A percentile compares a stretch with the other conserved stretches of the same genome.
phyloP scores from a whole-genome alignment of 192 early-diverging fungal species.

The Lunasporangiospora selenospora region DNA sequence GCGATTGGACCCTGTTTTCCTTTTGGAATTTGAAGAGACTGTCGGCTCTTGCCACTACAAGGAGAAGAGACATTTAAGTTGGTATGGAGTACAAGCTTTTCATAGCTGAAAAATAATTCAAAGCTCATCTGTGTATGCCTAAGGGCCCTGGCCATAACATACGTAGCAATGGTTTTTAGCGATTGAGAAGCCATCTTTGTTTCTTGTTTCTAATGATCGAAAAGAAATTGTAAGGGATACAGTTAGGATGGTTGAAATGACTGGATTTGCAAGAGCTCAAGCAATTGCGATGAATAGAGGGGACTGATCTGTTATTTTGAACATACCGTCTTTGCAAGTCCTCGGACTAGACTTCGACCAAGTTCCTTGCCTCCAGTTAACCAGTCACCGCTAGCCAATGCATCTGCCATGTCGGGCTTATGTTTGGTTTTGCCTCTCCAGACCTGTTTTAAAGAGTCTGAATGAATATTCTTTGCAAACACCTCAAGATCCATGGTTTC shows the following conservation, averaged over 20 bases:
- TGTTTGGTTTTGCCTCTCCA: conserved; percentile 56
- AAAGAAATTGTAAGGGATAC: background rate
- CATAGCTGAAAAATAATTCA: background rate
- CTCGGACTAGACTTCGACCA: conserved; percentile 51
- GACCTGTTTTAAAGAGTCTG: conserved; percentile 51
- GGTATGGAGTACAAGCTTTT: no score
- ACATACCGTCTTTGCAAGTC: conserved; percentile 32
- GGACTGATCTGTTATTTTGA: no score
- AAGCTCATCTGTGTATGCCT: no score
- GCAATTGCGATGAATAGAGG: no score
- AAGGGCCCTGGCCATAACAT: background rate
- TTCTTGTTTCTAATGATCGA: conserved; percentile 20
- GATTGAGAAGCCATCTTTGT: conserved; percentile 41
- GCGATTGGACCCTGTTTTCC: conserved; percentile 9
- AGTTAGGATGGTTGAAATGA: background rate
- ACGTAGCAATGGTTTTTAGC: conserved; percentile 32
- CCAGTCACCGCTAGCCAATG: conserved; percentile 48
- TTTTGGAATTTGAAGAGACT: conserved; percentile 23
- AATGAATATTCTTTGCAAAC: conserved; percentile 51
- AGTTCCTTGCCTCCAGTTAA: conserved; percentile 51
- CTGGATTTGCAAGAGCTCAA: background rate
- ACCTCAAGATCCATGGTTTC: conserved; percentile 55
- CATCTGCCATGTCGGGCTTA: conserved; percentile 46
- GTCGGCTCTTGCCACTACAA: conserved; percentile 32
- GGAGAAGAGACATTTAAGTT: no score